Evolutionary conservation across 768 basidiomycete genomes (phyloP).

Genomic region (Sporobolomyces pararoseus): DNA sequence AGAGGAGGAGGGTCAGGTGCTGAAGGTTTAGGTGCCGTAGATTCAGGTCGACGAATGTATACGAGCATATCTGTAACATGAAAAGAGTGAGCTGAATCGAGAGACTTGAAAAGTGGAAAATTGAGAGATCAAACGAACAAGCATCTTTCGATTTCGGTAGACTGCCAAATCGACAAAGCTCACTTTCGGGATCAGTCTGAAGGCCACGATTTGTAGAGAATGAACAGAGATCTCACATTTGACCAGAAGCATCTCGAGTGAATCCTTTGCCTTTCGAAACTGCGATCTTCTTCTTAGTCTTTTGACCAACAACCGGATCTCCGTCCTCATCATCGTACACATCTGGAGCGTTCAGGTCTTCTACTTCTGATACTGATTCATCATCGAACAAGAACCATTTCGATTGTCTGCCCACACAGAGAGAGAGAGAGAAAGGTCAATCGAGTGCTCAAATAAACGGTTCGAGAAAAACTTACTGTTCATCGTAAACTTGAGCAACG

Average conservation of each 20-base stretch:
- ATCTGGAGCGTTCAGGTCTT: slow-evolving; percentile 45
- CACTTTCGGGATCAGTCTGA: too few species aligned
- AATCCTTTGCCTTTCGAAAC: slow-evolving; percentile 9
- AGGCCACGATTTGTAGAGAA: too few species aligned
- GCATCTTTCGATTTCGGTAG: slow-evolving; percentile 45
- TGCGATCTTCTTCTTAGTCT: slow-evolving; percentile 52
- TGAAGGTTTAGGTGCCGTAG: neutral
- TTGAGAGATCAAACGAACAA: slow-evolving; percentile 14
- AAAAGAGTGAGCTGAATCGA: neutral
- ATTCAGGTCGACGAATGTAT: slow-evolving; percentile 59
- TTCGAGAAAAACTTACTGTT: slow-evolving; percentile 54
- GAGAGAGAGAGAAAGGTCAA: neutral
- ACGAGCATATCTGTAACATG: slow-evolving; percentile 70
- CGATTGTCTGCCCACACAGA: slow-evolving; percentile 53
- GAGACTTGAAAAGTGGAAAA: neutral
- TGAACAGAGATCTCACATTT: neutral
- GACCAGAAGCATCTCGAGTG: slow-evolving; percentile 2
- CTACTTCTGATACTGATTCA: slow-evolving; percentile 61
- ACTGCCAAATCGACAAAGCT: neutral
- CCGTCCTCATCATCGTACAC: slow-evolving; percentile 39
- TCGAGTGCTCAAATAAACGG: too few species aligned
- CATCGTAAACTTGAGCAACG: slow-evolving; percentile 76
- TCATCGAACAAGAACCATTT: slow-evolving; percentile 94
- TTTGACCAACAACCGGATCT: slow-evolving; percentile 46
- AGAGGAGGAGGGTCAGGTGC: slow-evolving; percentile 57